Percentiles rank a stretch among this genome's conserved stretches.
These are phyloP conservation scores for Periconia sp. DNA, from an alignment of 2,329 filamentous ascomycete species.

Conservation along the genomic window DNA sequence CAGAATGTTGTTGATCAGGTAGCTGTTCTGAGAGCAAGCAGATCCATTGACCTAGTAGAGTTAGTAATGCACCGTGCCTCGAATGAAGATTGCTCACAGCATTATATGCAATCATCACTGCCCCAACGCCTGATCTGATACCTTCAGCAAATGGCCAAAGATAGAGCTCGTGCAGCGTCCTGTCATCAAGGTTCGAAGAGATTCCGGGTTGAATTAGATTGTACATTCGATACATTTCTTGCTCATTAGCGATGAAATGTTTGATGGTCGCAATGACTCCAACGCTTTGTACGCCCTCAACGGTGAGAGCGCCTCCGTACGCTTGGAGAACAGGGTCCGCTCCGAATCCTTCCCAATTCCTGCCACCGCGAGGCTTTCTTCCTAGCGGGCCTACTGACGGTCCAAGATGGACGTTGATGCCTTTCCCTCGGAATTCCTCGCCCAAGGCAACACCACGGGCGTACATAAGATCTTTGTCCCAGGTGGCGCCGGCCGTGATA, in stretches of 20 bases:
- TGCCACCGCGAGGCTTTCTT: constrained; percentile 66
- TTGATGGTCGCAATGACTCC: constrained; percentile 76
- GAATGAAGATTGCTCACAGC: constrained; percentile 35
- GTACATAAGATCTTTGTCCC: constrained; percentile 74
- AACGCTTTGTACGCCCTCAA: constrained; percentile 73
- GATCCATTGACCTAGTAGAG: constrained; percentile 49
- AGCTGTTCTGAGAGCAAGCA: constrained; percentile 74
- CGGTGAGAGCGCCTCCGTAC: constrained; percentile 76
- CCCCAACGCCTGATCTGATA: constrained; percentile 76
- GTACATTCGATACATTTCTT: constrained; percentile 60
- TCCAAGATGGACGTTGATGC: constrained; percentile 73
- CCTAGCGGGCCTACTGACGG: constrained; percentile 75
- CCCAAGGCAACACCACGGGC: constrained; percentile 71
- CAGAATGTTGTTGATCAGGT: constrained; percentile 80
- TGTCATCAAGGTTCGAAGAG: constrained; percentile 72
- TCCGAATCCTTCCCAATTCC: constrained; percentile 78
- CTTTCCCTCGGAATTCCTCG: constrained; percentile 75
- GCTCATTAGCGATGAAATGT: constrained; percentile 78
- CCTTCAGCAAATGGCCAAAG: constrained; percentile 86
- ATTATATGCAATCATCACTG: constrained; percentile 82
- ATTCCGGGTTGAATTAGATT: constrained; percentile 42
- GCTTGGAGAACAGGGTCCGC: constrained; percentile 74
- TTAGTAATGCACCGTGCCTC: constrained; percentile 10
- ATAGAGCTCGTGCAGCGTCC: constrained; percentile 79
- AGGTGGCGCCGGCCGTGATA: constrained; percentile 78